Evolutionary conservation across 768 basidiomycete species (phyloP), one percentile per base, ranked within the genome.

Genomic region (Lactifluus volemus): DNA sequence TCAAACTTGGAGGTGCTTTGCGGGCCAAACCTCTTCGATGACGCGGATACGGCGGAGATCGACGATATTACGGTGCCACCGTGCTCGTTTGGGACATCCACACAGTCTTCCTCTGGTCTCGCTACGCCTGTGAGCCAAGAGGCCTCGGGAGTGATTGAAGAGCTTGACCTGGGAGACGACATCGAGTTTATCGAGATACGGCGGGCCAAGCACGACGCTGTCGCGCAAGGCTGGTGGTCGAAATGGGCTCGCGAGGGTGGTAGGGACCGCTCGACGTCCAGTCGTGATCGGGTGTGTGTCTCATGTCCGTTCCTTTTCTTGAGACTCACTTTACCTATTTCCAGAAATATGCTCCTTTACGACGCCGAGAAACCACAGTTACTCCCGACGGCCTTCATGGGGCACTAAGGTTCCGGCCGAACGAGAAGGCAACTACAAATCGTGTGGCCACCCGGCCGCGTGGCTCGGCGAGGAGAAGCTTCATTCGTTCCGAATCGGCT

Each of bases 181-280:
- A 45, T 63, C 3, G 39, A 62, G 52, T 69, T 68, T 14, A 64
- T 66, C 59, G 72, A 69, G 60, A 66, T 72, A 56, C 74, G 74
- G 54, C 70, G 67, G 39, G 71, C 63, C 17, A 60, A 60, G 21
- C 53, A 54, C 30, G 48, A 77, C 51, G 71, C 72, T 60, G 75
- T 76, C n/a, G 76, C 74, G 48, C 72, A 70, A 49, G 84, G 81
- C 19, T 76, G 83, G 84, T 75, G 78, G 74, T 72, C 77, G 10
- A 75, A 74, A 56, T 85, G 80, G 80, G 76, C 77, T 29, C 67
- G 74, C 60, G 72, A 67, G 48, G 69, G 45, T 30, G 41, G 52
- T 19, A 39, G 41, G 44, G 53, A 48, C 36, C 14, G 47, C 30
- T n/a, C 30, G 14, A 48, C 15, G 15, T 30, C 17, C 25, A 60